Percentiles rank a stretch among this genome's conserved stretches.
Evolutionary conservation across 352 stramenopile species (phyloP).

Genomic region (Phytophthora litchii): DNA sequence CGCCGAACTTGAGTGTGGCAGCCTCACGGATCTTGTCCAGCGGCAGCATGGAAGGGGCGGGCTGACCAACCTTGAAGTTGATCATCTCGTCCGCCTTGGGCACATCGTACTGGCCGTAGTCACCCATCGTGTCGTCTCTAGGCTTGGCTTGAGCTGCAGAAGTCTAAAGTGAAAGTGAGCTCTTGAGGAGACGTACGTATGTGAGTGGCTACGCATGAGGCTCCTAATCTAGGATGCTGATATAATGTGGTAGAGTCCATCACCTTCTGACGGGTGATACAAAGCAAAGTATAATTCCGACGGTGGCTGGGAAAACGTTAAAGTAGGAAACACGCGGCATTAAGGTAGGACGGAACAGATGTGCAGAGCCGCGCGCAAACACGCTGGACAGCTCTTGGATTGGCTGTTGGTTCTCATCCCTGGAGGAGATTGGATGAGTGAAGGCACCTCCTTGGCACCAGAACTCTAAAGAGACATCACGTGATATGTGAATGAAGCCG

Average conservation of each 20-base stretch:
- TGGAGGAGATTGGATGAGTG: slow-evolving; percentile 19
- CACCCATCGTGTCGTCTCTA: slow-evolving; percentile 55
- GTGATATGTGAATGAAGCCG: no score
- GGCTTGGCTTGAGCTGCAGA: slow-evolving; percentile 7
- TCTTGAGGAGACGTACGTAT: slow-evolving; percentile 19
- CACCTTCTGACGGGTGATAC: background rate
- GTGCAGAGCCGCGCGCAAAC: slow-evolving; percentile 6
- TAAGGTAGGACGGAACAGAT: slow-evolving; percentile 18
- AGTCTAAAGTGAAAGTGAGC: slow-evolving; percentile 24
- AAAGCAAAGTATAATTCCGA: slow-evolving; percentile 11
- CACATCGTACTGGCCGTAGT: slow-evolving; percentile 88
- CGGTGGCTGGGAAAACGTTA: slow-evolving; percentile 14
- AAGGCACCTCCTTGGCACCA: slow-evolving; percentile 3
- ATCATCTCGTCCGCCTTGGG: slow-evolving; percentile 82
- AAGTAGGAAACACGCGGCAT: slow-evolving; percentile 8
- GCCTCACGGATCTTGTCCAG: slow-evolving; percentile 87
- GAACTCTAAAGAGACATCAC: no score
- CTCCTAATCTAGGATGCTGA: background rate
- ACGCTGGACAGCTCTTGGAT: slow-evolving; percentile 10
- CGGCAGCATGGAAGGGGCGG: slow-evolving; percentile 79
- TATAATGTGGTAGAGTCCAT: slow-evolving; percentile 15
- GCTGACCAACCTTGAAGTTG: slow-evolving; percentile 92
- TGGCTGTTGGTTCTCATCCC: slow-evolving; percentile 22
- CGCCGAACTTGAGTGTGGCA: slow-evolving; percentile 80
- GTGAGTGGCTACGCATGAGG: slow-evolving; percentile 26